Conservation (phyloP, 2,329 filamentous ascomycete genomes). For the Thelonectria discophora region DNA sequence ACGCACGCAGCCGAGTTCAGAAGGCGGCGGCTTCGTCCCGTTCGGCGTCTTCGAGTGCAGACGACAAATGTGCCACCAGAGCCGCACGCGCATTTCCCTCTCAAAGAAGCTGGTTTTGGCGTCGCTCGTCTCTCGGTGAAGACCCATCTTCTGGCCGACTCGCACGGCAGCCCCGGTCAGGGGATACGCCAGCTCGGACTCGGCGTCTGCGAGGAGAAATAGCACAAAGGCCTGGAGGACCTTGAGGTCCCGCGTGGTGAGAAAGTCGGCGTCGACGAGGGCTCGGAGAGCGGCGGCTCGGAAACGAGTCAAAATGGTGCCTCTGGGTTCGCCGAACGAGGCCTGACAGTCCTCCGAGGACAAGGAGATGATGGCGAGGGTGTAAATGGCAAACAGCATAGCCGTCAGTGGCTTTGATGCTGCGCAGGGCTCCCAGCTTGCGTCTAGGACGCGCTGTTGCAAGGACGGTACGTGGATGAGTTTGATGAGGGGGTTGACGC, state of each 20-base stretch:
- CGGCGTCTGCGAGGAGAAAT: slow-evolving; percentile 43
- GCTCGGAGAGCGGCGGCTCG: slow-evolving; percentile 38
- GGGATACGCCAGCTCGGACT: slow-evolving; percentile 41
- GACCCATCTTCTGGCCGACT: slow-evolving; percentile 40
- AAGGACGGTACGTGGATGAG: slow-evolving; percentile 46
- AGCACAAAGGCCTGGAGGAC: slow-evolving; percentile 44
- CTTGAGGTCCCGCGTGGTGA: slow-evolving; percentile 42
- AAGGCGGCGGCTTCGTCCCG: slow-evolving; percentile 10
- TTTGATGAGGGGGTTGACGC: slow-evolving; percentile 45
- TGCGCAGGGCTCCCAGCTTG: slow-evolving; percentile 36
- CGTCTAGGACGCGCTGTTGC: slow-evolving; percentile 44
- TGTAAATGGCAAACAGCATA: slow-evolving; percentile 43
- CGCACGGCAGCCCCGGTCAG: slow-evolving; percentile 36
- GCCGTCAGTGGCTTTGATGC: slow-evolving; percentile 34
- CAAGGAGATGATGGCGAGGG: slow-evolving; percentile 37
- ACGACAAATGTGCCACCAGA: slow-evolving; percentile 43
- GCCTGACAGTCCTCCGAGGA: slow-evolving; percentile 29
- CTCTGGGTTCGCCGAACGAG: slow-evolving; percentile 29
- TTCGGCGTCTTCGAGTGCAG: slow-evolving; percentile 30
- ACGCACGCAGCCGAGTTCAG: slow-evolving; percentile 29
- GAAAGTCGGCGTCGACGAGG: slow-evolving; percentile 38
- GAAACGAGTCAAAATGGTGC: slow-evolving; percentile 33
- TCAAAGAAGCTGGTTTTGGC: slow-evolving; percentile 36
- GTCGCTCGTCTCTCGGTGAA: slow-evolving; percentile 29
- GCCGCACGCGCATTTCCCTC: slow-evolving; percentile 40